phyloP scores from a whole-genome alignment of 768 basidiomycete genomes.

The Phaffia australis region DNA sequence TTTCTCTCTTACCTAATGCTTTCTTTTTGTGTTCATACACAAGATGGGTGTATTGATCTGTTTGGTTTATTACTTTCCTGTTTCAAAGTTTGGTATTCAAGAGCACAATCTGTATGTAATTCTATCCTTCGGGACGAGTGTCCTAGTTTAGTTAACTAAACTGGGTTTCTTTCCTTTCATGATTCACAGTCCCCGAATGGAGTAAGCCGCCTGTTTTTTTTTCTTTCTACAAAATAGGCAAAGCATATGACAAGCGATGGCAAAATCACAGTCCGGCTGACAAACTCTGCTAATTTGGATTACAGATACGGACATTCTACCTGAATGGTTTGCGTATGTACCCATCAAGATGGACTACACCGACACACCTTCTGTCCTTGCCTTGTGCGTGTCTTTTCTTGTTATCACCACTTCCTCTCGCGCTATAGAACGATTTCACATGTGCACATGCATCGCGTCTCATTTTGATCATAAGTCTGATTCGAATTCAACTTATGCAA shows the following conservation, averaged over 20 bases:
- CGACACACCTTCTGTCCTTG: slow-evolving; percentile 16
- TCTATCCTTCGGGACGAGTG: neutral
- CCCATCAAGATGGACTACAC: slow-evolving; percentile 22
- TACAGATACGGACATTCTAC: slow-evolving; percentile 16
- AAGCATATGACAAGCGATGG: neutral
- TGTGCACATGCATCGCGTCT: no score
- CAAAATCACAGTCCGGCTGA: no score
- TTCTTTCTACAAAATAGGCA: neutral
- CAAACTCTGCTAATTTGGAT: neutral
- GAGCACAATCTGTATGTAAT: slow-evolving; percentile 12
- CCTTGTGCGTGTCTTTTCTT: neutral
- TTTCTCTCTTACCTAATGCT: no score
- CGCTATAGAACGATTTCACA: no score
- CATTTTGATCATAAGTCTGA: no score
- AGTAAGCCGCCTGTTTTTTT: neutral
- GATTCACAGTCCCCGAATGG: slow-evolving; percentile 15
- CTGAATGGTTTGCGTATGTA: slow-evolving; percentile 18
- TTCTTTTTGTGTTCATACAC: no score
- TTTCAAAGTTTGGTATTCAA: slow-evolving; percentile 10
- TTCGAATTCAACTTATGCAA: no score
- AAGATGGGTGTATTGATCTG: no score
- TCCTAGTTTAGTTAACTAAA: neutral
- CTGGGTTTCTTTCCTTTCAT: neutral
- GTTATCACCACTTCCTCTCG: neutral
- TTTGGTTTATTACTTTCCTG: no score